Conservation (phyloP, 2,329 filamentous ascomycete species). For the Orbilia blumenaviensis region DNA sequence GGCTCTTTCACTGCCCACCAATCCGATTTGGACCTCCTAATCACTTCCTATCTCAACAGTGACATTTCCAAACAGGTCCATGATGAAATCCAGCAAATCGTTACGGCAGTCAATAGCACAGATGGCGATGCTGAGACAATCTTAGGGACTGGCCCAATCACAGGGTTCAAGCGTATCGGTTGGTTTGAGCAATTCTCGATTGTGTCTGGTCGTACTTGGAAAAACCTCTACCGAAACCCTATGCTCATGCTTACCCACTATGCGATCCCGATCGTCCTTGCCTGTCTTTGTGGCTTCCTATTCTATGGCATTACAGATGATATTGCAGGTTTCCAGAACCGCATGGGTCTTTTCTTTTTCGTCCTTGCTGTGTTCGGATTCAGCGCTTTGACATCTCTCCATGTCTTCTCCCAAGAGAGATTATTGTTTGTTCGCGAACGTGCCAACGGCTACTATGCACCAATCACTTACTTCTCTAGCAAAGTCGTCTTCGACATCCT, state of each 20-base stretch:
- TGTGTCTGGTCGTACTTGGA: conserved; percentile 90
- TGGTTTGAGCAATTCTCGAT: conserved; percentile 85
- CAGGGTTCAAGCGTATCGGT: conserved; percentile 82
- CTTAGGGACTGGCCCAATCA: conserved; percentile 70
- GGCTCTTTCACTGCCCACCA: conserved; percentile 64
- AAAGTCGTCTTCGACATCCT: conserved; percentile 99
- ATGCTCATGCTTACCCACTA: conserved; percentile 99
- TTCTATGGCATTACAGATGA: conserved; percentile 97
- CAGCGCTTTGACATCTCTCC: conserved; percentile 91
- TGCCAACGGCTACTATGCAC: conserved; percentile 95
- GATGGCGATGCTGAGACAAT: conserved; percentile 63
- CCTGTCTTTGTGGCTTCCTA: conserved; percentile 83
- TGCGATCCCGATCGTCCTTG: conserved; percentile 92
- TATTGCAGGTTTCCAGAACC: conserved; percentile 96
- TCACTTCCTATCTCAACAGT: conserved; percentile 78
- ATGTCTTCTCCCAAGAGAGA: conserved; percentile 89
- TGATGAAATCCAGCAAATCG: conserved; percentile 79
- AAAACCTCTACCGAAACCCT: conserved; percentile 95
- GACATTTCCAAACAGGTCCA: conserved; percentile 77
- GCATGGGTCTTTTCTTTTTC: conserved; percentile 97
- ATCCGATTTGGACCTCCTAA: conserved; percentile 83
- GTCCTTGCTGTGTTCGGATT: conserved; percentile 94
- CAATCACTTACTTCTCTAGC: conserved; percentile 89
- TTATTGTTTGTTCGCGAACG: conserved; percentile 91
- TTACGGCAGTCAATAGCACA: conserved; percentile 71